Conservation (phyloP, 257 asterid species). For the Penstemon eatonii region DNA sequence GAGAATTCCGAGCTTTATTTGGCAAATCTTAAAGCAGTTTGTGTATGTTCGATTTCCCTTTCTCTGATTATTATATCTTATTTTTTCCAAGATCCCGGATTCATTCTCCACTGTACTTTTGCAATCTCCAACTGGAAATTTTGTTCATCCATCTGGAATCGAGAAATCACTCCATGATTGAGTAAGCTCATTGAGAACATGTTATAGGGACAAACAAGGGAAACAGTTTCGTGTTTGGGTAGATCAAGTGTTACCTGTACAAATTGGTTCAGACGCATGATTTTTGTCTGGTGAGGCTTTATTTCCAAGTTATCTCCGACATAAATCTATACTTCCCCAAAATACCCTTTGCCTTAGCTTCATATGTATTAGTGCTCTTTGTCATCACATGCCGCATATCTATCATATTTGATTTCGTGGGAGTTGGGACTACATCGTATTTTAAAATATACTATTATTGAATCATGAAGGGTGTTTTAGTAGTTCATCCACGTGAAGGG, state of each 20-base stretch:
- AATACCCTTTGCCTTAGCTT: too few relatives aligned
- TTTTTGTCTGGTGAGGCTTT: constrained; percentile 64
- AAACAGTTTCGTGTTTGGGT: constrained; percentile 76
- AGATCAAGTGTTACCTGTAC: constrained; percentile 74
- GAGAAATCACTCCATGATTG: constrained; percentile 63
- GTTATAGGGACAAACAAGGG: constrained; percentile 74
- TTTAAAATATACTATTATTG: too few relatives aligned
- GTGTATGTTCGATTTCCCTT: constrained; percentile 54
- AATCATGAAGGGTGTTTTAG: too few relatives aligned
- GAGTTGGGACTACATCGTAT: too few relatives aligned
- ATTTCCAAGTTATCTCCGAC: not conserved
- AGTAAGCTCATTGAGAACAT: constrained; percentile 44
- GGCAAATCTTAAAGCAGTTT: constrained; percentile 67
- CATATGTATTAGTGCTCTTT: too few relatives aligned
- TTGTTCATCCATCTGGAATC: constrained; percentile 76
- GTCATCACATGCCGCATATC: too few relatives aligned
- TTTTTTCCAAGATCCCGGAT: constrained; percentile 15
- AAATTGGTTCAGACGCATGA: constrained; percentile 77
- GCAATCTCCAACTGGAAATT: constrained; percentile 67
- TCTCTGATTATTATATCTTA: constrained; percentile 18
- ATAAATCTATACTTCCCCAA: not conserved
- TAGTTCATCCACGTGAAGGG: too few relatives aligned
- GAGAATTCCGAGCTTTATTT: constrained; percentile 65
- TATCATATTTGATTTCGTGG: too few relatives aligned
- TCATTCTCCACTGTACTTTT: constrained; percentile 25